A percentile compares a stretch with the other conserved stretches of the same genome.
Evolutionary conservation across 371 early-diverging fungal species (phyloP).

Genomic region (Mucor indicus): DNA sequence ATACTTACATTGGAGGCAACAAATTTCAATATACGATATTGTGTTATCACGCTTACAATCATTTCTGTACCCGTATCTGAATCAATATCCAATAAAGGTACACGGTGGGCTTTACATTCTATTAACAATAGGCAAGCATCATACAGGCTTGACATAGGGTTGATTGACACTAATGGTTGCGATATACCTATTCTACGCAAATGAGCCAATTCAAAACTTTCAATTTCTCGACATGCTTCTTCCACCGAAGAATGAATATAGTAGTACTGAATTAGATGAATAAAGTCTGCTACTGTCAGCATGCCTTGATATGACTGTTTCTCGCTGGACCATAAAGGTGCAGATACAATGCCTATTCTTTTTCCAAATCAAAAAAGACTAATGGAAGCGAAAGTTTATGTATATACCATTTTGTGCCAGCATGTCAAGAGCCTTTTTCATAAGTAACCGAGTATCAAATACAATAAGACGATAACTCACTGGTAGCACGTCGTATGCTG

Average conservation of each 20-base stretch:
- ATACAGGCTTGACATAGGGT: slow-evolving; percentile 83
- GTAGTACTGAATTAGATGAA: slow-evolving; percentile 89
- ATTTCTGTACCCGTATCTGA: slow-evolving; percentile 75
- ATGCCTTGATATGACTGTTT: slow-evolving; percentile 84
- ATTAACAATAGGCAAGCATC: slow-evolving; percentile 78
- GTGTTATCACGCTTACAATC: slow-evolving; percentile 89
- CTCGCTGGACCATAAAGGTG: slow-evolving; percentile 87
- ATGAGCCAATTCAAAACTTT: slow-evolving; percentile 74
- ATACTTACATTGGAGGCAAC: slow-evolving; percentile 79
- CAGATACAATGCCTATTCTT: slow-evolving; percentile 83
- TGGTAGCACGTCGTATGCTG: slow-evolving; percentile 87
- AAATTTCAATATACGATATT: slow-evolving; percentile 88
- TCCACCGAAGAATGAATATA: slow-evolving; percentile 76
- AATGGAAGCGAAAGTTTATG: neutral
- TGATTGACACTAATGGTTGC: slow-evolving; percentile 62
- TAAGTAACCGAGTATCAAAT: slow-evolving; percentile 84
- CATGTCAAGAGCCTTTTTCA: slow-evolving; percentile 90
- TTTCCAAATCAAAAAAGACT: neutral
- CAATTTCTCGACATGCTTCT: slow-evolving; percentile 82
- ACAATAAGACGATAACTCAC: slow-evolving; percentile 88
- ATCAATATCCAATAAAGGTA: slow-evolving; percentile 84
- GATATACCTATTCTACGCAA: slow-evolving; percentile 62
- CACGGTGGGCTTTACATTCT: slow-evolving; percentile 77
- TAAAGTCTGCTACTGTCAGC: slow-evolving; percentile 91
- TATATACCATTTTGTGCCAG: slow-evolving; percentile 88